phyloP scores from a whole-genome alignment of 2,329 filamentous ascomycete species.

The Fusarium tricinctum region DNA sequence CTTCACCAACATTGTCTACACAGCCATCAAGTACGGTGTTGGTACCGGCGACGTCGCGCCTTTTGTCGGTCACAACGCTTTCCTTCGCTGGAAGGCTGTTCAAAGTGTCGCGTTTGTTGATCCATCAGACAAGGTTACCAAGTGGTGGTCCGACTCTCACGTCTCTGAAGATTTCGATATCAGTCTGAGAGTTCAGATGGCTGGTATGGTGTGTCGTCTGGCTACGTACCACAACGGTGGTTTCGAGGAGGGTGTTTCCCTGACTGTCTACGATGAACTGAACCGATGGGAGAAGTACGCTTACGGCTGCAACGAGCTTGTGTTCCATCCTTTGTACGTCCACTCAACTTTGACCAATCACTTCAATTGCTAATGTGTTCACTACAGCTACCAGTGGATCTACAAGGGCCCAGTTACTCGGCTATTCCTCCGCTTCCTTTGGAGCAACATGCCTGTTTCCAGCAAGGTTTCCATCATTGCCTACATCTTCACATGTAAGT shows the following conservation, averaged over 20 bases:
- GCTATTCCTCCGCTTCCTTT: constrained; percentile 56
- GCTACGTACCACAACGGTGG: constrained; percentile 77
- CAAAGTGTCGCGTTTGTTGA: constrained; percentile 47
- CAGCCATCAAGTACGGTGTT: constrained; percentile 77
- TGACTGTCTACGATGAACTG: constrained; percentile 80
- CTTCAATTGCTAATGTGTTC: constrained; percentile 4
- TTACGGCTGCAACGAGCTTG: constrained; percentile 78
- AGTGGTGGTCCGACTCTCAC: constrained; percentile 81
- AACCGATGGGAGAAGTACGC: constrained; percentile 81
- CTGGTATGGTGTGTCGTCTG: constrained; percentile 76
- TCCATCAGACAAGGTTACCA: constrained; percentile 65
- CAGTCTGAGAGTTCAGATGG: constrained; percentile 77
- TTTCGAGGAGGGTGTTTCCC: constrained; percentile 80
- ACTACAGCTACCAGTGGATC: constrained; percentile 64
- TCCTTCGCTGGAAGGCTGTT: constrained; percentile 73
- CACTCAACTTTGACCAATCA: fast-evolving
- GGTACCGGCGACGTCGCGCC: constrained; percentile 79
- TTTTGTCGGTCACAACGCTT: constrained; percentile 84
- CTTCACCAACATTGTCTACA: constrained; percentile 85
- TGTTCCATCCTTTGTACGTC: constrained; percentile 74
- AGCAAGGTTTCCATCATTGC: constrained; percentile 79
- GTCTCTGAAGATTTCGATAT: constrained; percentile 87
- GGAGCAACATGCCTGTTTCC: constrained; percentile 66
- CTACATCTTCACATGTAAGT: constrained; percentile 73
- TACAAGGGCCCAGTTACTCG: constrained; percentile 74